Evolutionary conservation across 169 alveolate genomes (phyloP), one percentile per base, ranked within the genome.

Genomic region (Eimeria sp.): DNA sequence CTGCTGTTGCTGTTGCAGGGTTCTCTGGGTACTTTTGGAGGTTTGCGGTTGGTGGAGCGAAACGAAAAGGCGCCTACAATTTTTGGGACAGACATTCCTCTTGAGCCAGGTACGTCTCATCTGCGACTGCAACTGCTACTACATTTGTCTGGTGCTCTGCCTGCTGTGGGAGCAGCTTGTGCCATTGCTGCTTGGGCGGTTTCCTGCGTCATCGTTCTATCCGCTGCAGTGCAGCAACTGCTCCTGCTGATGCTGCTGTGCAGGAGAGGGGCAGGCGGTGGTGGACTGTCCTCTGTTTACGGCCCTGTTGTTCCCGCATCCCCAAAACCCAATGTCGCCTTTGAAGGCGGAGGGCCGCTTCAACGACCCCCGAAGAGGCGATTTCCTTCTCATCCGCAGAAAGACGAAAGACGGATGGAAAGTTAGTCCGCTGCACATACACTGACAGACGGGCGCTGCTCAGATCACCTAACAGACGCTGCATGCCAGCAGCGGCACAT

Each of bases 251-350:
- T 22, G 92, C 94, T 25, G 80, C 70, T 57, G 27, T 57, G 10
- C 88, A 76, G 94, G 92, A 14, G 83, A 96, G 75, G 95, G 97
- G 27, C 94, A 92, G 89, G 98, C 96, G 45, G 89, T 96, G 61
- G 82, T 94, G 58, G 98, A 97, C 94, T 94, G 96, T n/a, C 96
- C 97, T 4, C 73, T 96, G 80, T 97, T 97, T 49, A 95, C 87
- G 49, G 98, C 98, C 9, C 98, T 98, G 22, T 78, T 97, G 84
- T 97, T 61, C 61, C 95, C 92, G 14, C 98, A 97, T 80, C 97
- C 97, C 16, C 95, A 76, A 13, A 93, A 95, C 87, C 97, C 98
- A 10, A 67, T 87, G 57, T 82, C 94, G 34, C 97, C 96, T 54
- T 57, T 95, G 43, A 65, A 57, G 5, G 49, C 65, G 49, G 82